Conservation (phyloP, 495 filamentous ascomycete genomes). For the Podospora sp. region DNA sequence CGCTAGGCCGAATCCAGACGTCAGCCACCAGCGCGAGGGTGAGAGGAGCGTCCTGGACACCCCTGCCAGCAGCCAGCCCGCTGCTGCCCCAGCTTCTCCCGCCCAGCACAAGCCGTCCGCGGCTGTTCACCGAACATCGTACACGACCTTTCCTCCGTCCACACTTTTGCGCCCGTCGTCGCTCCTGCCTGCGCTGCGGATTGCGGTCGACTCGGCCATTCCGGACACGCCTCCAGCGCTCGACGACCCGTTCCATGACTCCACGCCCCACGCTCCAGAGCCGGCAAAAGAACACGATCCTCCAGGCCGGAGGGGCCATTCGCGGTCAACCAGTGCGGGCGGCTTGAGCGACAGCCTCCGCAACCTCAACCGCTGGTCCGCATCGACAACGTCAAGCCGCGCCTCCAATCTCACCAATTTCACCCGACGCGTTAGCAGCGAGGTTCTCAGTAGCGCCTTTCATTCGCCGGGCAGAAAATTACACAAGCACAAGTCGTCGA, state of each 20-base stretch:
- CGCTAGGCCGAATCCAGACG: slow-evolving; percentile 14
- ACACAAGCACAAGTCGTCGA: slow-evolving; percentile 35
- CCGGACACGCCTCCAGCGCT: slow-evolving; percentile 20
- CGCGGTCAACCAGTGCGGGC: slow-evolving; percentile 47
- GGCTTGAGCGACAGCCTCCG: slow-evolving; percentile 65
- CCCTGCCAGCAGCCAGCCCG: slow-evolving; percentile 16
- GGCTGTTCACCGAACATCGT: slow-evolving; percentile 19
- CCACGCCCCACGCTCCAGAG: slow-evolving; percentile 27
- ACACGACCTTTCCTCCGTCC: slow-evolving; percentile 26
- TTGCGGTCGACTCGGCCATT: slow-evolving; percentile 28
- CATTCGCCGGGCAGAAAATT: slow-evolving; percentile 32
- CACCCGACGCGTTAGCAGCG: slow-evolving; percentile 57
- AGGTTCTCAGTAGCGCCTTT: slow-evolving; percentile 35
- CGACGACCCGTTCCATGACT: slow-evolving; percentile 39
- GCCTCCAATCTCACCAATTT: slow-evolving; percentile 59
- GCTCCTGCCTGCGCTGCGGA: slow-evolving; percentile 38
- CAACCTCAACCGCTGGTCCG: slow-evolving; percentile 82
- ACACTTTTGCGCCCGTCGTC: slow-evolving; percentile 41
- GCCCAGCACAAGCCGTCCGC: slow-evolving; percentile 19
- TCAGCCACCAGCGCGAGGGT: slow-evolving; percentile 23
- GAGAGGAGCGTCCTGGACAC: slow-evolving; percentile 18
- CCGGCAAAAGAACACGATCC: slow-evolving; percentile 31
- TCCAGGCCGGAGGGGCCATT: slow-evolving; percentile 38
- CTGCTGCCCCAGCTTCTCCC: neutral
- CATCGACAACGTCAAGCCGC: slow-evolving; percentile 72